phyloP scores from a whole-genome alignment of 225 moss, liverwort and hornwort genomes.

The Lunularia cruciata region DNA sequence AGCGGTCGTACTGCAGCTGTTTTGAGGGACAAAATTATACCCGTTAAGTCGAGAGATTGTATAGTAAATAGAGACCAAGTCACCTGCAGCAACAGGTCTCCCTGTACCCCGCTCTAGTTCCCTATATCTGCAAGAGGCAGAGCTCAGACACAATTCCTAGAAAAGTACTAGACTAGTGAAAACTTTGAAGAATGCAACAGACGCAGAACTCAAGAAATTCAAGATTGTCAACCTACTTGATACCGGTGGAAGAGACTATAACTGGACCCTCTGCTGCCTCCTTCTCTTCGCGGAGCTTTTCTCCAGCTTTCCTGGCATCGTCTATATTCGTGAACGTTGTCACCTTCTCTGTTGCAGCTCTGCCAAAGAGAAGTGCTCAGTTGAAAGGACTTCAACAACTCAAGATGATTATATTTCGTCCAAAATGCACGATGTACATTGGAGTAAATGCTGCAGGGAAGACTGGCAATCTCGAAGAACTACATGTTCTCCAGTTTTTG shows the following conservation, averaged over 20 bases:
- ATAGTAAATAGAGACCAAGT: conserved; percentile 46
- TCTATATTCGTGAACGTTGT: conserved; percentile 39
- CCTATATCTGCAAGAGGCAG: conserved; percentile 35
- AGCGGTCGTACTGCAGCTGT: not conserved
- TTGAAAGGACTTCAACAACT: too few relatives aligned
- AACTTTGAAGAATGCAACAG: not conserved
- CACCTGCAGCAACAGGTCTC: conserved; percentile 35
- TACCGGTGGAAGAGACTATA: conserved; percentile 40
- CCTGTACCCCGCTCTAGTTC: conserved; percentile 47
- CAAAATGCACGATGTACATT: too few relatives aligned
- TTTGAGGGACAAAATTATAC: conserved; percentile 17
- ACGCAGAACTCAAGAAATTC: not conserved
- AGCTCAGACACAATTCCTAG: not conserved
- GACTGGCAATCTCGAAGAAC: too few relatives aligned
- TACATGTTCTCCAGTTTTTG: too few relatives aligned
- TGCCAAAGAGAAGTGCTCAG: conserved; percentile 19
- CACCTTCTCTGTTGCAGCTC: conserved; percentile 40
- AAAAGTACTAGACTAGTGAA: not conserved
- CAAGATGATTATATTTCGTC: too few relatives aligned
- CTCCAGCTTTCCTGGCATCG: conserved; percentile 47
- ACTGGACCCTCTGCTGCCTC: conserved; percentile 52
- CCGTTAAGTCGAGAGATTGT: conserved; percentile 52
- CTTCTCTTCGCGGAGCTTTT: conserved; percentile 46
- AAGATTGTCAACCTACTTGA: conserved; percentile 36
- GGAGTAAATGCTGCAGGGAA: too few relatives aligned